Evolutionary conservation across 768 basidiomycete genomes (phyloP).

Genomic region (Neoboletus subvelutipes): DNA sequence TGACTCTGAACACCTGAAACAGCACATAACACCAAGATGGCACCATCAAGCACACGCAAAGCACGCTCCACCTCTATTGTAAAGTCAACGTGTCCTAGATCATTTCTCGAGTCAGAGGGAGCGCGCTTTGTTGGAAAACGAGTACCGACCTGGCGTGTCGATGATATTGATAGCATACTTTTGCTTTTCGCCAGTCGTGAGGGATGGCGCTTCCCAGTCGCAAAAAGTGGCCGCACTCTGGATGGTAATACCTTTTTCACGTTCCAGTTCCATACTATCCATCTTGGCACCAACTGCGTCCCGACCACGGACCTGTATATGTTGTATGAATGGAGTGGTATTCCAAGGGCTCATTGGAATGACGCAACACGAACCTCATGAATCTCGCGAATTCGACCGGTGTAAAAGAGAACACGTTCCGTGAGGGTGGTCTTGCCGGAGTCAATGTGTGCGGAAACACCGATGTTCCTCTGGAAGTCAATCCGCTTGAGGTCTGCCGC

Average conservation of each 20-base stretch:
- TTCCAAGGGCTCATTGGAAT: neutral
- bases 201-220: constrained; percentile 82
- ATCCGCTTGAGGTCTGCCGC: constrained; percentile 68
- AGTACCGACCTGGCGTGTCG: constrained; percentile 81
- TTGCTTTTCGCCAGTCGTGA: constrained; percentile 59
- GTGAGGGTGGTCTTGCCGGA: constrained; percentile 98
- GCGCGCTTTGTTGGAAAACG: neutral
- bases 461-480: constrained; percentile 86
- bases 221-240: constrained; percentile 98
- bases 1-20: constrained; percentile 97
- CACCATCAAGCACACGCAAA: constrained; percentile 93
- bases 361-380: constrained; percentile 72
- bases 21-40: constrained; percentile 93
- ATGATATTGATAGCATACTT: constrained; percentile 97
- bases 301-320: constrained; percentile 75
- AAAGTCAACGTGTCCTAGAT: constrained; percentile 96
- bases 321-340: neutral
- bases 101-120: neutral
- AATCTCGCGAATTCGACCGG: constrained; percentile 91
- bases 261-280: constrained; percentile 99
- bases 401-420: constrained; percentile 94
- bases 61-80: constrained; percentile 99
- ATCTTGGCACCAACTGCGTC: constrained; percentile 99
- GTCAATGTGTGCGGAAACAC: constrained; percentile 93
- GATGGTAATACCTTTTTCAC: constrained; percentile 99